Evolutionary conservation across 129 eudicot genomes (phyloP).

Genomic region (Saposhnikovia divaricata): DNA sequence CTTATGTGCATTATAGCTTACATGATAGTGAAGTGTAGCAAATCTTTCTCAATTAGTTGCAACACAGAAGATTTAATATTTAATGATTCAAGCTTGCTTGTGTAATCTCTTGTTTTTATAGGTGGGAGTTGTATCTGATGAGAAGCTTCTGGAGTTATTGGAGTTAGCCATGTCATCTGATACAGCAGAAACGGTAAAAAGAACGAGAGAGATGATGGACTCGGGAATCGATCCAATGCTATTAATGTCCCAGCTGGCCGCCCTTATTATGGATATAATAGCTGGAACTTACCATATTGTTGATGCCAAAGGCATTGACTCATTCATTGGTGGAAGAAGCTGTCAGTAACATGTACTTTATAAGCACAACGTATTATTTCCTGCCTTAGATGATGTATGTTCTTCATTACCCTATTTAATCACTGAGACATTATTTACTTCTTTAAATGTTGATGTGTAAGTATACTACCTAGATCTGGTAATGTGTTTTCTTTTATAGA

Average conservation of each 20-base stretch:
- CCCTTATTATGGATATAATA: slow-evolving; percentile 82
- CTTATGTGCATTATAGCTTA: neutral
- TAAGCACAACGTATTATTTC: neutral
- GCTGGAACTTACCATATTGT: slow-evolving; percentile 69
- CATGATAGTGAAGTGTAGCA: neutral
- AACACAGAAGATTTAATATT: neutral
- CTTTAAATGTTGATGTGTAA: neutral
- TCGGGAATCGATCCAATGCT: slow-evolving; percentile 80
- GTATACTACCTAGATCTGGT: neutral
- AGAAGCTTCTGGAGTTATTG: slow-evolving; percentile 68
- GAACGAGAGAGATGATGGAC: slow-evolving; percentile 81
- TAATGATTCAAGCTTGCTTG: neutral
- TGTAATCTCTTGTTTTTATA: slow-evolving; percentile 14
- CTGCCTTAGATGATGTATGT: neutral
- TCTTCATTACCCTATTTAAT: neutral
- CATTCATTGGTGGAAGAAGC: slow-evolving; percentile 62
- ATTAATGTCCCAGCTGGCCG: slow-evolving; percentile 76
- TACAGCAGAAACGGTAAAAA: slow-evolving; percentile 87
- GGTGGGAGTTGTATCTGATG: slow-evolving; percentile 92
- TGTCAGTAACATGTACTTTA: slow-evolving; percentile 45
- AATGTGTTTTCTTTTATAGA: neutral
- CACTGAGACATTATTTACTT: neutral
- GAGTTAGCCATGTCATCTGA: slow-evolving; percentile 87
- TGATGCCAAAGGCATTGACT: slow-evolving; percentile 40
- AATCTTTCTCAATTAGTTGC: neutral